These are phyloP conservation scores for Yamadazyma ubonensis DNA, from an alignment of 805 yeast genomes.

Conservation along the genomic window DNA sequence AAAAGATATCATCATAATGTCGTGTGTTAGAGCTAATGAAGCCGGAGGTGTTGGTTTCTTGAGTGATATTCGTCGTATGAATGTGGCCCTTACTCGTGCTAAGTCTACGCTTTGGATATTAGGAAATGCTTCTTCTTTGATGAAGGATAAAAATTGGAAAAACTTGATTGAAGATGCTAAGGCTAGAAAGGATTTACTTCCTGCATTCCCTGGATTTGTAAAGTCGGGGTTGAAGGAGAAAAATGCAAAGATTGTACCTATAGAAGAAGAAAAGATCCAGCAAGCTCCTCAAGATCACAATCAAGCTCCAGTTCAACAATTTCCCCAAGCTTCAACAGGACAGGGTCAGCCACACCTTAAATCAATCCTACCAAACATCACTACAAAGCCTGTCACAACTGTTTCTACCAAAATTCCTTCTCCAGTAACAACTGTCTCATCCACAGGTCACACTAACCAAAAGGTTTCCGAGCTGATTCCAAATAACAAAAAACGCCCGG, in stretches of 20 bases:
- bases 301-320: too few relatives aligned
- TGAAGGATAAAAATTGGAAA: constrained; percentile 69
- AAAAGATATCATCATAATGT: constrained; percentile 87
- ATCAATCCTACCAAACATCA: too few relatives aligned
- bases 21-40: constrained; percentile 89
- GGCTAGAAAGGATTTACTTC: constrained; percentile 36
- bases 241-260: neutral
- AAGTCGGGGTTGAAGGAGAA: neutral
- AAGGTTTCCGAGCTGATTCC: too few relatives aligned
- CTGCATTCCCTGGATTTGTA: constrained; percentile 39
- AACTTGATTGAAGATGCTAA: constrained; percentile 66
- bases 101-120: constrained; percentile 88
- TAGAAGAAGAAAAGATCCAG: neutral
- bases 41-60: constrained; percentile 77
- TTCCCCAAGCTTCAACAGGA: too few relatives aligned
- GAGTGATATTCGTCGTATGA: constrained; percentile 91
- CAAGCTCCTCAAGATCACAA: too few relatives aligned
- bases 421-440: too few relatives aligned
- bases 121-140: constrained; percentile 71
- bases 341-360: too few relatives aligned
- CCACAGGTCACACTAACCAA: too few relatives aligned
- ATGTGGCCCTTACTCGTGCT: constrained; percentile 95
- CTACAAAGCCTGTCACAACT: too few relatives aligned
- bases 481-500: too few relatives aligned
- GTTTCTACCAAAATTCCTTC: too few relatives aligned